A percentile compares a stretch with the other conserved stretches of the same genome.
These are phyloP conservation scores for Cladosporium sp. DNA, from an alignment of 2,329 filamentous ascomycete genomes.

Conservation along the genomic window DNA sequence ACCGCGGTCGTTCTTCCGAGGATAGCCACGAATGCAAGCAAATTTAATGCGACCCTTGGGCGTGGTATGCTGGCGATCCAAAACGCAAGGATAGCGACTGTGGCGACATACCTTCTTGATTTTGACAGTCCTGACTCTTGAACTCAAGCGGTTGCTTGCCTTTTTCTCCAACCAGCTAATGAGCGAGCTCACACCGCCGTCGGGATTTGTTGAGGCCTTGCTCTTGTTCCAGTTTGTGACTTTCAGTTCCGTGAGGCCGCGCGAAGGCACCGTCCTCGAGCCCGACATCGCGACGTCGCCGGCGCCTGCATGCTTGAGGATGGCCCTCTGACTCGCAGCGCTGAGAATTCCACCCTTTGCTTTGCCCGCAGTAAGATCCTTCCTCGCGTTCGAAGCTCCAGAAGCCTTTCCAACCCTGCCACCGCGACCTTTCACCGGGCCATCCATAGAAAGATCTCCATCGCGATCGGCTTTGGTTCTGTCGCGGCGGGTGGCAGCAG, in stretches of 20 bases:
- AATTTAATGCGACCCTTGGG: background rate
- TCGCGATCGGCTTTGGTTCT: slow-evolving; percentile 44
- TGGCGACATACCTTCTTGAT: slow-evolving; percentile 33
- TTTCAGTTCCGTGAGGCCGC: slow-evolving; percentile 30
- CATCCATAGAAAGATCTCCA: slow-evolving; percentile 57
- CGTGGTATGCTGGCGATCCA: background rate
- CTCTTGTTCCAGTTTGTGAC: slow-evolving; percentile 38
- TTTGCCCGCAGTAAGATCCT: slow-evolving; percentile 15
- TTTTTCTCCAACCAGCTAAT: slow-evolving; percentile 37
- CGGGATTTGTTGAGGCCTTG: slow-evolving; percentile 29
- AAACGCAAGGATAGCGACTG: slow-evolving; percentile 7
- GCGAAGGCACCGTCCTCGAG: slow-evolving; percentile 10
- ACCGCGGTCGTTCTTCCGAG: slow-evolving; percentile 28
- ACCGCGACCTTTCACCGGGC: slow-evolving; percentile 29
- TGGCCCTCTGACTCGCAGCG: slow-evolving; percentile 23
- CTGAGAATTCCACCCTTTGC: slow-evolving; percentile 14
- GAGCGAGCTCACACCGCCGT: slow-evolving; percentile 32
- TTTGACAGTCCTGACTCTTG: slow-evolving; percentile 27
- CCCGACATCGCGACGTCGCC: slow-evolving; percentile 26
- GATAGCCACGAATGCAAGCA: slow-evolving; percentile 20
- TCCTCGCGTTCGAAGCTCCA: slow-evolving; percentile 2
- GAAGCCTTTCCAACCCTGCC: slow-evolving; percentile 23
- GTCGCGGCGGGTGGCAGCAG: slow-evolving; percentile 15
- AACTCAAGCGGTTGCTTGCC: slow-evolving; percentile 27
- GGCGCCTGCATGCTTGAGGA: slow-evolving; percentile 26